These are phyloP conservation scores for Antitrichia curtipendula DNA, from an alignment of 225 moss, liverwort and hornwort genomes.

Conservation along the genomic window DNA sequence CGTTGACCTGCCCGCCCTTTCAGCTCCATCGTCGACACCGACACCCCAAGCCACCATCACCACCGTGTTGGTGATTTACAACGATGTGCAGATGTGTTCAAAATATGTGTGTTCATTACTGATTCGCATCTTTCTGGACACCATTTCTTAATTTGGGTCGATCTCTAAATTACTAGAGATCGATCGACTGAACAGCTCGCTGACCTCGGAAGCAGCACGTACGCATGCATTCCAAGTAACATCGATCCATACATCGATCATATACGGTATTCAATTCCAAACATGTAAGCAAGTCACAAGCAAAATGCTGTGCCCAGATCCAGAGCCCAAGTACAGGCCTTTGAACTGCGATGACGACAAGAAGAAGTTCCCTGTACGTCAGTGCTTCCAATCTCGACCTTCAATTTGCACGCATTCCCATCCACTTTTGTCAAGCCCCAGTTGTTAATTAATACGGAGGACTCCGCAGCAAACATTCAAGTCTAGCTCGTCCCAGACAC, in stretches of 20 bases:
- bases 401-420: neutral
- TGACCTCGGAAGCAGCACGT: neutral
- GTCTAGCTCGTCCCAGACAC: neutral
- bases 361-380: slow-evolving; percentile 26
- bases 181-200: neutral
- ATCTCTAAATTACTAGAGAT: neutral
- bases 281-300: neutral
- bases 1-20: neutral
- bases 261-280: too few species aligned
- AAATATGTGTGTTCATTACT: neutral
- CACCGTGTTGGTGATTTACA: neutral
- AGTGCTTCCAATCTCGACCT: neutral
- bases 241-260: too few species aligned
- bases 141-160: neutral
- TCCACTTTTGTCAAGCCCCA: neutral
- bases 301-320: slow-evolving; percentile 10
- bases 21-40: neutral
- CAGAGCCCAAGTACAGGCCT: neutral
- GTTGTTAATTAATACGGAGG: neutral
- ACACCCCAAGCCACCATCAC: neutral
- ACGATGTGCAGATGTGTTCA: neutral
- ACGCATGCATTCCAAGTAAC: too few species aligned
- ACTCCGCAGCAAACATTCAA: neutral
- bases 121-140: neutral
- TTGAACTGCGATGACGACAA: slow-evolving; percentile 18